phyloP scores from a whole-genome alignment of 441 rosid species.

The Macaranga tanarius region DNA sequence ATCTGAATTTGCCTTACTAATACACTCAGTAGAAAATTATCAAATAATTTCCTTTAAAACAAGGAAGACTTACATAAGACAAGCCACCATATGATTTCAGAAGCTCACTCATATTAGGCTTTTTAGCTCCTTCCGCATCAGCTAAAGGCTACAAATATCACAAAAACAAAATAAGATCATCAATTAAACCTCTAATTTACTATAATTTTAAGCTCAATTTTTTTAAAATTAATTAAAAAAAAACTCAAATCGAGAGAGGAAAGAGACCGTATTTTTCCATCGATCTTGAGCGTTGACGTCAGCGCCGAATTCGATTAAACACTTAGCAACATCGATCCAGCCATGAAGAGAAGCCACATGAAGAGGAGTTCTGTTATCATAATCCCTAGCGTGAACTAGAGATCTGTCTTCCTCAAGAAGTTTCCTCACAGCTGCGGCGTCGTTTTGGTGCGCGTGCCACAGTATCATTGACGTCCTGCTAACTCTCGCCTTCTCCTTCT shows the following conservation, averaged over 20 bases:
- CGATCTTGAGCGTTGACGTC: slow-evolving; percentile 99
- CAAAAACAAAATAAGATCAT: neutral
- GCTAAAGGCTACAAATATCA: slow-evolving; percentile 72
- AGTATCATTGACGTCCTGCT: slow-evolving; percentile 92
- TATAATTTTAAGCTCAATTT: neutral
- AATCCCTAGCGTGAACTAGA: slow-evolving; percentile 87
- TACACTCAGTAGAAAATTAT: too few species aligned
- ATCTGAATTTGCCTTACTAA: too few species aligned
- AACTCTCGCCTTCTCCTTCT: slow-evolving; percentile 96
- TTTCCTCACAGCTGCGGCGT: slow-evolving; percentile 75
- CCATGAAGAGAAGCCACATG: slow-evolving; percentile 98
- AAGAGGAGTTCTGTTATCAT: slow-evolving; percentile 88
- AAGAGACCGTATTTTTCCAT: slow-evolving; percentile 88
- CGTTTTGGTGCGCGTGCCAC: slow-evolving; percentile 99
- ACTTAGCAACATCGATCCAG: slow-evolving; percentile 83
- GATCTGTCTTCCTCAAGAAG: slow-evolving; percentile 88
- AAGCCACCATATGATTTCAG: slow-evolving; percentile 79
- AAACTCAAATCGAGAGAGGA: neutral
- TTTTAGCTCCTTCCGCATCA: slow-evolving; percentile 98
- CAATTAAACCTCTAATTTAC: too few species aligned
- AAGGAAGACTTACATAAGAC: slow-evolving; percentile 65
- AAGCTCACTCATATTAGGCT: slow-evolving; percentile 66
- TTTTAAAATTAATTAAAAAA: neutral
- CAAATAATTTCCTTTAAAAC: too few species aligned
- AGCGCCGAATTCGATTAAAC: slow-evolving; percentile 82